phyloP scores from a whole-genome alignment of 163 green algal species.

The Scenedesmus sp. region DNA sequence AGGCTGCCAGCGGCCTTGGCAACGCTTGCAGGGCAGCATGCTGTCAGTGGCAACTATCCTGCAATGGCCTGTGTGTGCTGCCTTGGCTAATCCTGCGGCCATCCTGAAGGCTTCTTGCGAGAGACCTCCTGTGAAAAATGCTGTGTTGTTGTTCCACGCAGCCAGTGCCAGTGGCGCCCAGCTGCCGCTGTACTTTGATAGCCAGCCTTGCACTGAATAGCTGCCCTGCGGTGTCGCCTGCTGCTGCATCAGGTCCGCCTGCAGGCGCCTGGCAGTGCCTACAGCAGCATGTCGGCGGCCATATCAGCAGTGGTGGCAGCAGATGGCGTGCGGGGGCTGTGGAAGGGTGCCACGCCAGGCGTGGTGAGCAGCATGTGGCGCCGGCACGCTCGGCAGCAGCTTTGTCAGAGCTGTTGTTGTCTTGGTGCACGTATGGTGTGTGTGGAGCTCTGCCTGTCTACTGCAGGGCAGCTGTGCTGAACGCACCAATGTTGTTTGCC shows the following conservation, averaged over 20 bases:
- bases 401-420: not conserved
- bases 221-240: not conserved
- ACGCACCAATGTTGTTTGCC: too few relatives aligned
- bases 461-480: too few relatives aligned
- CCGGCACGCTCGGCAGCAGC: not conserved
- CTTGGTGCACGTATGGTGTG: not conserved
- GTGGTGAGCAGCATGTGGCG: conserved; percentile 68
- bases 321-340: conserved; percentile 84
- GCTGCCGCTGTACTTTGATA: too few relatives aligned
- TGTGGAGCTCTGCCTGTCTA: too few relatives aligned
- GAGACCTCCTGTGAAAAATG: too few relatives aligned
- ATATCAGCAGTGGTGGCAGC: conserved; percentile 61
- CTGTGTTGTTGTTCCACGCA: too few relatives aligned
- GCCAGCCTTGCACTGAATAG: not conserved
- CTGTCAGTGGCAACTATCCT: not conserved
- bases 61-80: not conserved
- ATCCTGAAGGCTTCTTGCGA: too few relatives aligned
- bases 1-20: too few relatives aligned
- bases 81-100: too few relatives aligned
- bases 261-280: not conserved
- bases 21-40: not conserved
- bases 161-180: too few relatives aligned
- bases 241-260: conserved; percentile 43
- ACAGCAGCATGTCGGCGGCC: conserved; percentile 31
- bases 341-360: conserved; percentile 84